Conservation (phyloP, 2,329 filamentous ascomycete species). For the Stemphylium beticola region DNA sequence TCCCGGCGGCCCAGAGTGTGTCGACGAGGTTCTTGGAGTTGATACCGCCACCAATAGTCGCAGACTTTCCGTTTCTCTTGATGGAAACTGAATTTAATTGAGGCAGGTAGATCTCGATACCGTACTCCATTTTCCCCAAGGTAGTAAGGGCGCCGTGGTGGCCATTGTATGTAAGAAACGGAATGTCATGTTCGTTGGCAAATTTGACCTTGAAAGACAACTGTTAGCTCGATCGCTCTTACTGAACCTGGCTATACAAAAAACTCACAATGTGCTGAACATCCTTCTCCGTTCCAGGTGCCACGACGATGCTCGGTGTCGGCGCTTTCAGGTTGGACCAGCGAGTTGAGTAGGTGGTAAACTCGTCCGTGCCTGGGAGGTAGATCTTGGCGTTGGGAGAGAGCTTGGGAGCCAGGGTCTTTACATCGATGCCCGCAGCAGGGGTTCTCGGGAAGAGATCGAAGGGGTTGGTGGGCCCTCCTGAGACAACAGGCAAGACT, state of each 20-base stretch:
- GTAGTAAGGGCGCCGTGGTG: constrained; percentile 60
- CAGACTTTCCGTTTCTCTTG: constrained; percentile 53
- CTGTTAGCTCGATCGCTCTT: background rate
- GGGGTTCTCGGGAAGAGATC: constrained; percentile 11
- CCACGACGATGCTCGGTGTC: constrained; percentile 26
- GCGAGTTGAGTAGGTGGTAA: constrained; percentile 14
- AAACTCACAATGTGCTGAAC: constrained; percentile 28
- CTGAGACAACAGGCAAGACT: background rate
- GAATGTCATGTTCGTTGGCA: constrained; percentile 55
- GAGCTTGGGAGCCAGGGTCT: constrained; percentile 21
- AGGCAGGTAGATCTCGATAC: constrained; percentile 59
- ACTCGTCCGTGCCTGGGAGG: constrained; percentile 18
- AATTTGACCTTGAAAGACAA: constrained; percentile 52
- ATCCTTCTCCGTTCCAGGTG: constrained; percentile 26
- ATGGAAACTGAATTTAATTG: constrained; percentile 55
- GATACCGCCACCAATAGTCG: constrained; percentile 58
- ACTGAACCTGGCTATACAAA: too few species aligned
- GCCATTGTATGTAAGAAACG: constrained; percentile 62
- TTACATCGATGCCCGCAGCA: constrained; percentile 23
- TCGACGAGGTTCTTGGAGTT: constrained; percentile 56
- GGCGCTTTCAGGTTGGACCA: constrained; percentile 29
- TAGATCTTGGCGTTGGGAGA: constrained; percentile 25
- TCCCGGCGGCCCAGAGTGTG: constrained; percentile 57
- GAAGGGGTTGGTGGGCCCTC: background rate
- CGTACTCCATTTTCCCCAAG: constrained; percentile 56